A percentile compares a stretch with the other conserved stretches of the same genome.
phyloP scores from a whole-genome alignment of 306 rosid species.

The Dalbergia cultrata region DNA sequence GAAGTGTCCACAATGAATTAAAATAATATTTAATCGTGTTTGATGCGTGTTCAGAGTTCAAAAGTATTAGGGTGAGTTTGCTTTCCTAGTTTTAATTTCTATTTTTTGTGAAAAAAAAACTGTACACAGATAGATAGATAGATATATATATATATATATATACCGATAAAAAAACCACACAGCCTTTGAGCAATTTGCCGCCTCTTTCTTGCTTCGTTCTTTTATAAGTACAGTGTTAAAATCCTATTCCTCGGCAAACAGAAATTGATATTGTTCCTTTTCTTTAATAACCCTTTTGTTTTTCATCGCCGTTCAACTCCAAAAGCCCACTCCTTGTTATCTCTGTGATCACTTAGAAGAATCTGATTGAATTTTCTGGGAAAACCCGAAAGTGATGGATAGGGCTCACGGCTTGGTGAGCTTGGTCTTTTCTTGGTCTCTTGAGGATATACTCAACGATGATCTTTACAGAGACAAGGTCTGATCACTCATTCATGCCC shows the following conservation, averaged over 20 bases:
- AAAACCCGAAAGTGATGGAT: constrained; percentile 34
- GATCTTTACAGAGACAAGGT: constrained; percentile 47
- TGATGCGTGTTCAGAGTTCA: no score
- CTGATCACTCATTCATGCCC: background rate
- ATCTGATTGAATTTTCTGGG: background rate
- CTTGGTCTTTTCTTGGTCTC: constrained; percentile 49
- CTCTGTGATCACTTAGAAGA: constrained; percentile 22
- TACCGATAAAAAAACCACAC: background rate
- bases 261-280: background rate
- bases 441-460: constrained; percentile 51
- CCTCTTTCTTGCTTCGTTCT: background rate
- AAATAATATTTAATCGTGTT: no score
- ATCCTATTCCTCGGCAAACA: background rate
- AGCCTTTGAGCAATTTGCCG: background rate
- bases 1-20: no score
- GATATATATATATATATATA: no score
- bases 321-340: background rate
- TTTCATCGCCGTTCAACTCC: background rate
- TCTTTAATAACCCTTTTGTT: constrained; percentile 3
- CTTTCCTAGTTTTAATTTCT: no score
- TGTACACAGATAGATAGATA: no score
- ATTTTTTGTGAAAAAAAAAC: no score
- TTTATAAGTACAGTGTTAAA: background rate
- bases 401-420: constrained; percentile 12
- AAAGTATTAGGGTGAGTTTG: no score